phyloP scores from a whole-genome alignment of 129 eudicot species.

The Helichrysum umbraculigerum region DNA sequence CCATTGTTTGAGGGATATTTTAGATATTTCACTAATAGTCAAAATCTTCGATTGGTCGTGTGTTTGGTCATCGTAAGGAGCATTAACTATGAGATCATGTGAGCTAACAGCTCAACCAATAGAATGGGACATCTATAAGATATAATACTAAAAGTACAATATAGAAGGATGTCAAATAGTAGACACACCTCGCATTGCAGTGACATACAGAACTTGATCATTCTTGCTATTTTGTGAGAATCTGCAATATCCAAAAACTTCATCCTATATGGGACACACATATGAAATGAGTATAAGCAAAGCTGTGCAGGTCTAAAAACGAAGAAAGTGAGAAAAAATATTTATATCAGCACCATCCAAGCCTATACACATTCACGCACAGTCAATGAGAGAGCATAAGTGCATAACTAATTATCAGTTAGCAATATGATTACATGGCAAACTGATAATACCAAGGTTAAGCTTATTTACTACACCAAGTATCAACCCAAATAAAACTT shows the following conservation, averaged over 20 bases:
- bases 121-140: too few species aligned
- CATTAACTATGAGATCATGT: background rate
- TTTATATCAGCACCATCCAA: background rate
- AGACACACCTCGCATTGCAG: conserved; percentile 61
- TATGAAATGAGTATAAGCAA: conserved; percentile 21
- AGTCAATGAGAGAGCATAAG: background rate
- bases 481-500: background rate
- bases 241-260: conserved; percentile 71
- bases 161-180: background rate
- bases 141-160: background rate
- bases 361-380: background rate
- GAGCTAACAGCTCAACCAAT: background rate
- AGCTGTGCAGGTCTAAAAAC: background rate
- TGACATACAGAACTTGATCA: conserved; percentile 58
- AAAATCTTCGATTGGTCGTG: background rate
- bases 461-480: background rate
- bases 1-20: background rate
- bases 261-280: conserved; percentile 52
- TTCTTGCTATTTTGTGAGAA: conserved; percentile 53
- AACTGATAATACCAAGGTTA: too few species aligned
- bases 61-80: background rate
- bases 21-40: conserved; percentile 8
- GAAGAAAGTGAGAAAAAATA: background rate
- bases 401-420: background rate
- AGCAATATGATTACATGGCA: background rate